A percentile compares a stretch with the other conserved stretches of the same genome.
Evolutionary conservation across 306 rosid species (phyloP).

Genomic region (Adenanthera pavonina): DNA sequence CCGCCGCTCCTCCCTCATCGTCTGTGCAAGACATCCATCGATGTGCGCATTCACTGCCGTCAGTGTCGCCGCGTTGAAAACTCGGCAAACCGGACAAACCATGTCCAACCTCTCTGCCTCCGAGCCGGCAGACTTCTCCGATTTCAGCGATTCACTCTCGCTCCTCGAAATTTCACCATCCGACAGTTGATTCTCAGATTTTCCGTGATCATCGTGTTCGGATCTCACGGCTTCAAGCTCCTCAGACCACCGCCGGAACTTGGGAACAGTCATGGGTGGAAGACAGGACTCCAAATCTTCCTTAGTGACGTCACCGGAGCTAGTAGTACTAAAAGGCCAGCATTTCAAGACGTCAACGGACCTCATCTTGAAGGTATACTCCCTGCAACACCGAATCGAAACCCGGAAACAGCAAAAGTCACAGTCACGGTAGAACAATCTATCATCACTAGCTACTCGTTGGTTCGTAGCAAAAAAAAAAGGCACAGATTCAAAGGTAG

Average conservation of each 20-base stretch:
- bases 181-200: constrained; percentile 5
- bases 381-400: constrained; percentile 53
- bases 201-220: constrained; percentile 2
- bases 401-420: background rate
- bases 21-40: constrained; percentile 63
- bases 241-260: constrained; percentile 65
- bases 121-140: background rate
- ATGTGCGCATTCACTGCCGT: constrained; percentile 70
- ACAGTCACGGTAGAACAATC: background rate
- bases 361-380: constrained; percentile 80
- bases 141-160: constrained; percentile 27
- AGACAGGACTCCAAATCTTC: constrained; percentile 53
- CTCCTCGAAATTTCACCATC: constrained; percentile 29
- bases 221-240: constrained; percentile 58
- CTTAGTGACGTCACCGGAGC: constrained; percentile 34
- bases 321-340: constrained; percentile 65
- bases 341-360: constrained; percentile 64
- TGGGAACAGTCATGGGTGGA: constrained; percentile 70
- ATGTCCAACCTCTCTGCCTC: constrained; percentile 56
- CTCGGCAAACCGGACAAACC: constrained; percentile 75
- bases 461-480: background rate
- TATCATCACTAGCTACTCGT: background rate
- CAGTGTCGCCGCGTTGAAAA: constrained; percentile 62
- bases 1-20: constrained; percentile 51
- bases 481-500: background rate